Conservation (phyloP, 2,329 filamentous ascomycete genomes). For the Emergomyces africanus region DNA sequence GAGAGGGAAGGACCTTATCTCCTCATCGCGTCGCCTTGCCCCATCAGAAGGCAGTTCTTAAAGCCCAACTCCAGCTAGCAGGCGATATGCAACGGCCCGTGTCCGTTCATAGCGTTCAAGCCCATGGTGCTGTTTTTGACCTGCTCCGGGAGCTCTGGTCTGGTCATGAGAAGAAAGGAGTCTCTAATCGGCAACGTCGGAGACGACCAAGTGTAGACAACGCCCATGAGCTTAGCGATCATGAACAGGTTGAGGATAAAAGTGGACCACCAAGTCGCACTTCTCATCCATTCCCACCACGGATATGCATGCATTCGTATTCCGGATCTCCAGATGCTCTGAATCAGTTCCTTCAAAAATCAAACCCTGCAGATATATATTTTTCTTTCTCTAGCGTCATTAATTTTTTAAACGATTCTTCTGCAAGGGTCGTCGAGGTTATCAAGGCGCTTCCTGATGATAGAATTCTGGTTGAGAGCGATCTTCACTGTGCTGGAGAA, state of each 20-base stretch:
- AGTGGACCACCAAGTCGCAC: conserved; percentile 8
- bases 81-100: conserved; percentile 45
- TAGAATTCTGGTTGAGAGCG: conserved; percentile 74
- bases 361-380: conserved; percentile 64
- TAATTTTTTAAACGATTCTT: conserved; percentile 51
- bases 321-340: conserved; percentile 64
- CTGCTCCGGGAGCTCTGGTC: conserved; percentile 44
- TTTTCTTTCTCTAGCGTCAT: conserved; percentile 81
- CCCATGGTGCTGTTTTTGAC: conserved; percentile 47
- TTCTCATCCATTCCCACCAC: conserved; percentile 60
- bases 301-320: conserved; percentile 90
- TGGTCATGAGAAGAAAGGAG: conserved; percentile 40
- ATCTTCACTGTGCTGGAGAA: conserved; percentile 69
- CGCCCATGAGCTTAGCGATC: conserved; percentile 19
- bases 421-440: conserved; percentile 49
- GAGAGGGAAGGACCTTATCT: conserved; percentile 46
- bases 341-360: conserved; percentile 61
- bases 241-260: conserved; percentile 12
- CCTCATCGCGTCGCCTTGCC: conserved; percentile 44
- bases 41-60: conserved; percentile 47
- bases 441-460: conserved; percentile 64
- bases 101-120: conserved; percentile 51
- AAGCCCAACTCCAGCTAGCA: conserved; percentile 45
- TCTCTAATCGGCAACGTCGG: conserved; percentile 38
- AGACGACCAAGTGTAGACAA: conserved; percentile 20